A percentile compares a stretch with the other conserved stretches of the same genome.
These are phyloP conservation scores for Cryphonectria carpinicola DNA, from an alignment of 2,329 filamentous ascomycete species.

Conservation along the genomic window DNA sequence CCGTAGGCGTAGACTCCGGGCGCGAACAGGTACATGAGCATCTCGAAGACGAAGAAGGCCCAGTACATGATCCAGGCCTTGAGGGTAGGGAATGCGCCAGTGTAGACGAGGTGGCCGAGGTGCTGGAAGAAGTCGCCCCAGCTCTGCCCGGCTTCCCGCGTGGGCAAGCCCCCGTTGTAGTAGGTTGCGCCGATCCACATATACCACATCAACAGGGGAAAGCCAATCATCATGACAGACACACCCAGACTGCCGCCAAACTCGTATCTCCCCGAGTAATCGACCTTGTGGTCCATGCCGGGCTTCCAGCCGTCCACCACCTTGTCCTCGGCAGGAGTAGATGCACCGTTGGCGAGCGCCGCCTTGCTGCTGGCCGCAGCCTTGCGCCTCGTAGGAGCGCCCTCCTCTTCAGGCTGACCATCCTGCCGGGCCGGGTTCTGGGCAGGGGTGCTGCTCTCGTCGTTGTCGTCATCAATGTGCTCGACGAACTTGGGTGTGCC, in stretches of 20 bases:
- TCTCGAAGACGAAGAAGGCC: conserved; percentile 87
- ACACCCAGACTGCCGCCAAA: conserved; percentile 89
- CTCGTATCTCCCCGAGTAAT: conserved; percentile 70
- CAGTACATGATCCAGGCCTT: conserved; percentile 95
- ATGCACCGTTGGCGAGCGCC: conserved; percentile 26
- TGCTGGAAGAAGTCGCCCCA: conserved; percentile 73
- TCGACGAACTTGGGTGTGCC: conserved; percentile 54
- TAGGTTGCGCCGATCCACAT: conserved; percentile 98
- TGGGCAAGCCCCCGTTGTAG: conserved; percentile 83
- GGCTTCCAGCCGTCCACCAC: conserved; percentile 61
- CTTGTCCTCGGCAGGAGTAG: conserved; percentile 35
- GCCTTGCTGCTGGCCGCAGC: conserved; percentile 30
- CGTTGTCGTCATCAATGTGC: conserved; percentile 51
- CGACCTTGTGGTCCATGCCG: conserved; percentile 64
- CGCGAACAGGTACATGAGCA: conserved; percentile 78
- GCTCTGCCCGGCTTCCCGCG: conserved; percentile 66
- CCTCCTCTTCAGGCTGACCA: conserved; percentile 3
- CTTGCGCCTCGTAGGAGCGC: background rate
- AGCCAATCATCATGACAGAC: conserved; percentile 83
- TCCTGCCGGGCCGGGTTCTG: background rate
- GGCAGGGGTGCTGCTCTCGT: conserved; percentile 11
- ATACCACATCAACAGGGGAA: conserved; percentile 97
- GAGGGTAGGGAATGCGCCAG: conserved; percentile 79
- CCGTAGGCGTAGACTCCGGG: conserved; percentile 88
- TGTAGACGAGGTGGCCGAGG: conserved; percentile 74